Base-by-base conservation (phyloP, 768 basidiomycete genomes). In the Suillus occidentalis region DNA sequence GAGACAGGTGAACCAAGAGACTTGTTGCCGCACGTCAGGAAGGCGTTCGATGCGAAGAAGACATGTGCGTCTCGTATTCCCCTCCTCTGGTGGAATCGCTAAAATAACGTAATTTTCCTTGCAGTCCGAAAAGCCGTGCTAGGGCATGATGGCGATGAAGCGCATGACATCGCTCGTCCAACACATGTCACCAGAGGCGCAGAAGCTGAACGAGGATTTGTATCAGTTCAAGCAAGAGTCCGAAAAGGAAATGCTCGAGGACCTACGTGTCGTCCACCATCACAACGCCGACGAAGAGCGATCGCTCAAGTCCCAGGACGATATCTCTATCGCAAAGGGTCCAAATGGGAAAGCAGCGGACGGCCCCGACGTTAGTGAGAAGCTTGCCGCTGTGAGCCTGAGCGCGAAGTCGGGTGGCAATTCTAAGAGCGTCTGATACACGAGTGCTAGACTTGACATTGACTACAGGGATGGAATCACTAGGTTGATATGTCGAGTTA, bases 71-170 rank as follows among this genome's bases (percentile, higher is more conserved):
- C 20, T 50, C 49, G 34, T 16, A 67, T 60, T 49, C 31, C 31
- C 45, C 53, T 56, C n/a, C 12, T 57, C 42, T 42, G 18, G 4
- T 59, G 16, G 12, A 42, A 28, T 18, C 13, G 28, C 25, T 59
- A 18, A 59, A 59, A 18, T 39, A 25, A 14, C 10, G 39, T 42
- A 1, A 50, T 31, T 67, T 7, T 34, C 59, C 14, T 40, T 55
- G 28, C 73, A 95, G 94, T 94, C 93, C 89, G 90, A 69, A 92
- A 91, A 74, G 94, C 93, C 3, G 91, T 93, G 4, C 83, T 89
- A n/a, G 72, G 87, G 91, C 58, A 93, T 97, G 82, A 89, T 89
- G 73, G 94, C 95, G 14, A 84, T 94, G 76, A 89, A 88, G 70
- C 83, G 94, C 65, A 89, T 97, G 89, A 82, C 89, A 20, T 78